phyloP scores from a whole-genome alignment of 768 basidiomycete species.

The Clavulina sp. region DNA sequence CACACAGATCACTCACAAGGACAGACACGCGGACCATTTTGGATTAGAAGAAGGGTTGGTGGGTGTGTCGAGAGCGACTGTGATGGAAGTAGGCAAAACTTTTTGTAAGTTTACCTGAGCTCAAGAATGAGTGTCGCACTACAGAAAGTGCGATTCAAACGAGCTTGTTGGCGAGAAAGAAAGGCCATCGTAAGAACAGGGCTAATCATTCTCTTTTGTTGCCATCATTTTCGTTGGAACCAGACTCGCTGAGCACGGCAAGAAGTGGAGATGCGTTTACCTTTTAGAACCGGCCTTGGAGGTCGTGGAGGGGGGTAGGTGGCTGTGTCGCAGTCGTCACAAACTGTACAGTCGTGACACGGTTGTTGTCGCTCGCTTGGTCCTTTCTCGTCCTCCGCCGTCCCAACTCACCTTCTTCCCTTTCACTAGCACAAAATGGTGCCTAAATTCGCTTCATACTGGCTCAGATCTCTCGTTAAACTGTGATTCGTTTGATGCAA shows the following conservation, averaged over 20 bases:
- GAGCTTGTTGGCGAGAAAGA: slow-evolving; percentile 8
- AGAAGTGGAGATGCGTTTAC: slow-evolving; percentile 24
- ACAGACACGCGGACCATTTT: slow-evolving; percentile 80
- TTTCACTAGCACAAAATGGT: slow-evolving; percentile 30
- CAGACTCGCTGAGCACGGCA: no score
- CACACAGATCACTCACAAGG: slow-evolving; percentile 38
- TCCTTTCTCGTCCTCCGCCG: no score
- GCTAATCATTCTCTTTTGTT: slow-evolving; percentile 1
- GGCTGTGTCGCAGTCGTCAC: no score
- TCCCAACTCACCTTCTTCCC: slow-evolving; percentile 10
- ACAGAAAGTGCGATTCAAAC: slow-evolving; percentile 66
- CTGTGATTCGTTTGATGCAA: not conserved
- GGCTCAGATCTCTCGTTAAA: not conserved
- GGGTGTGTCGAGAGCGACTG: slow-evolving; percentile 7
- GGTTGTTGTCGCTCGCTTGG: no score
- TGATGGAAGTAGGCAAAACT: slow-evolving; percentile 16
- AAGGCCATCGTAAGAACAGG: not conserved
- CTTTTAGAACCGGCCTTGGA: slow-evolving; percentile 19
- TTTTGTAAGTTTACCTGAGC: slow-evolving; percentile 28
- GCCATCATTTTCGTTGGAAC: no score
- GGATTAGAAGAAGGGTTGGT: slow-evolving; percentile 3
- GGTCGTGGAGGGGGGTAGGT: not conserved
- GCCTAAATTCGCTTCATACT: slow-evolving; percentile 11
- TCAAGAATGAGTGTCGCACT: slow-evolving; percentile 77
- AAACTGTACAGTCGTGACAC: no score